These are phyloP conservation scores for Tolypocladium cylindrosporum DNA, from an alignment of 2,329 filamentous ascomycete species.

Conservation along the genomic window DNA sequence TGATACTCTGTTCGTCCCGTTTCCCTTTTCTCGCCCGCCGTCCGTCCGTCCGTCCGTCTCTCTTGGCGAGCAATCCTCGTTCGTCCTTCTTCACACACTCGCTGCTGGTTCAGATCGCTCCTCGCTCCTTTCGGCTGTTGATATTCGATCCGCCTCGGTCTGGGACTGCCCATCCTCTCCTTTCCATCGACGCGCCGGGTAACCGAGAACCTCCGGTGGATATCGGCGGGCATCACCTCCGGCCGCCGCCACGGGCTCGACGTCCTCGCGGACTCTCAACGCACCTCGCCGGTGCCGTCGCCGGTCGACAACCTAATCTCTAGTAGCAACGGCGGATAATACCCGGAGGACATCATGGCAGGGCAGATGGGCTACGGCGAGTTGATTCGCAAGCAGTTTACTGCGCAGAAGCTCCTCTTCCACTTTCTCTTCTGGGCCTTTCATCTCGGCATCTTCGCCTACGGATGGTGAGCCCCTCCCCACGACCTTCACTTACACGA, in stretches of 20 bases:
- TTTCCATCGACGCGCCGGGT: not conserved
- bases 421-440: conserved; percentile 72
- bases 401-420: conserved; percentile 63
- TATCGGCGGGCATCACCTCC: not conserved
- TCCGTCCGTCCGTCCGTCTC: not conserved
- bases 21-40: not conserved
- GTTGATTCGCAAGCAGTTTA: conserved; percentile 55
- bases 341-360: conserved; percentile 17
- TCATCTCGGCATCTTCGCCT: conserved; percentile 70
- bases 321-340: not conserved
- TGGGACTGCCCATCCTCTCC: not conserved
- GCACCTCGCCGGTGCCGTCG: conserved; percentile 24
- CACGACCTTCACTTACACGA: not conserved
- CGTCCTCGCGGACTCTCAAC: conserved; percentile 1
- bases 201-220: not conserved
- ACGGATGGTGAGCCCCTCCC: conserved; percentile 57
- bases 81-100: conserved; percentile 10
- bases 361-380: conserved; percentile 31
- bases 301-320: conserved; percentile 36
- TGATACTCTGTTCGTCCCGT: not conserved
- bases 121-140: conserved; percentile 22
- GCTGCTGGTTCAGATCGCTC: conserved; percentile 52
- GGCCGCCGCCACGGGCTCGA: not conserved
- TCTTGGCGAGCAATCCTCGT: not conserved
- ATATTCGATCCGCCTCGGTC: not conserved